A percentile compares a stretch with the other conserved stretches of the same genome.
Conservation (phyloP, 129 eudicot genomes). For the Ambrosia trifida region DNA sequence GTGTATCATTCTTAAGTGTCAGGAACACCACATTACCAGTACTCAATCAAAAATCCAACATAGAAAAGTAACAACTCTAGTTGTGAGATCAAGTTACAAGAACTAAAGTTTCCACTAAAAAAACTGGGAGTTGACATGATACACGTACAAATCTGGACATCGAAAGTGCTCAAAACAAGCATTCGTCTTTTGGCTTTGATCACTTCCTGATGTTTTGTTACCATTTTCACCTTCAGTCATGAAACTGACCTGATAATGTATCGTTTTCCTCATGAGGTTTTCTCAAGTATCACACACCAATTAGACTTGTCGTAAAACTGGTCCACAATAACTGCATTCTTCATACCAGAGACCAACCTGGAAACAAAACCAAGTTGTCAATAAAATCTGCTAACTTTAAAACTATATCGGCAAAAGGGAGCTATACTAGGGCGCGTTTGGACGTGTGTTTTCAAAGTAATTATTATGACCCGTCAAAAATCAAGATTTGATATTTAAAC, state of each 20-base stretch:
- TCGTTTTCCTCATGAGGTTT: constrained; percentile 35
- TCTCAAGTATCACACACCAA: constrained; percentile 88
- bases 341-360: constrained; percentile 73
- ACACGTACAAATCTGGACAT: constrained; percentile 18
- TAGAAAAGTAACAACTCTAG: not conserved
- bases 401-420: not conserved
- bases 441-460: not conserved
- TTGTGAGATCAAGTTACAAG: constrained; percentile 9
- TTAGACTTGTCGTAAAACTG: constrained; percentile 89
- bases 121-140: constrained; percentile 12
- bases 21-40: not conserved
- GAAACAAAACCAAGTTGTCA: constrained; percentile 18
- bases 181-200: not conserved
- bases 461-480: not conserved
- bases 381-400: not conserved
- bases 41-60: not conserved
- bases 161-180: constrained; percentile 14
- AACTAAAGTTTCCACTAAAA: constrained; percentile 11
- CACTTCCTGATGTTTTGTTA: constrained; percentile 21
- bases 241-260: not conserved
- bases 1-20: too few relatives aligned
- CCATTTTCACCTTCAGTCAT: not conserved
- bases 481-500: not conserved
- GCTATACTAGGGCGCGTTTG: not conserved
- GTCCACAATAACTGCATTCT: constrained; percentile 68